Evolutionary conservation across 2,329 filamentous ascomycete species (phyloP).

Genomic region (Eutypella sp.): DNA sequence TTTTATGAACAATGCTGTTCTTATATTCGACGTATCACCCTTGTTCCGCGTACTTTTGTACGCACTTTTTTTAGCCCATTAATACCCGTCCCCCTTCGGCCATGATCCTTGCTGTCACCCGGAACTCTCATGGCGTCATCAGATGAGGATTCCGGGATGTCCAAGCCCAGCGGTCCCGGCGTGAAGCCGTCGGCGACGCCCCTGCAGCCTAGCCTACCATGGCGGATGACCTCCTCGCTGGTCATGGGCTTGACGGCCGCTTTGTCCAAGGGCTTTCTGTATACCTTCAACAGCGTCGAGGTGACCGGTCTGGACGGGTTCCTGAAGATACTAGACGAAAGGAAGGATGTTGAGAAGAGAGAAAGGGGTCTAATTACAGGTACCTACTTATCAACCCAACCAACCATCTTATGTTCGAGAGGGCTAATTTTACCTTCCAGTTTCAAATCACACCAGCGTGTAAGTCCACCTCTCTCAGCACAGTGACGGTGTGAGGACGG

Average conservation of each 20-base stretch:
- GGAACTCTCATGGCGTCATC: neutral
- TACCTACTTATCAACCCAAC: conserved; percentile 31
- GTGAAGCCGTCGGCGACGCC: conserved; percentile 3
- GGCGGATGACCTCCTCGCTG: conserved; percentile 68
- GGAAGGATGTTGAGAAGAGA: conserved; percentile 61
- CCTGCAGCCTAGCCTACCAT: conserved; percentile 54
- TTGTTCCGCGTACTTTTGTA: neutral
- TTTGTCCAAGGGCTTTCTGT: conserved; percentile 70
- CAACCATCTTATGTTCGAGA: conserved; percentile 1
- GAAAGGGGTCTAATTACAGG: conserved; percentile 79
- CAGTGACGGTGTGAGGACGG: conserved; percentile 13
- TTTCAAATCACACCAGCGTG: conserved; percentile 86
- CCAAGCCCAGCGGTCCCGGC: conserved; percentile 10
- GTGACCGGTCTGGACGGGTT: conserved; percentile 73
- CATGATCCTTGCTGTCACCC: neutral
- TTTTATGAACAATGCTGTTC: no score
- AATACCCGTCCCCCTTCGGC: no score
- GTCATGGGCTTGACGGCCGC: conserved; percentile 70
- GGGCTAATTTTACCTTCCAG: conserved; percentile 37
- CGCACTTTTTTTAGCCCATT: neutral
- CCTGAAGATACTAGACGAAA: conserved; percentile 67
- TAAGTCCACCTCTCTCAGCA: conserved; percentile 50
- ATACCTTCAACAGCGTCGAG: conserved; percentile 68
- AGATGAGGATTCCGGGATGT: conserved; percentile 10
- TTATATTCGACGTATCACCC: no score